Conservation (phyloP, 1,284 basidiomycete species). For the Pseudozyma thailandica region DNA sequence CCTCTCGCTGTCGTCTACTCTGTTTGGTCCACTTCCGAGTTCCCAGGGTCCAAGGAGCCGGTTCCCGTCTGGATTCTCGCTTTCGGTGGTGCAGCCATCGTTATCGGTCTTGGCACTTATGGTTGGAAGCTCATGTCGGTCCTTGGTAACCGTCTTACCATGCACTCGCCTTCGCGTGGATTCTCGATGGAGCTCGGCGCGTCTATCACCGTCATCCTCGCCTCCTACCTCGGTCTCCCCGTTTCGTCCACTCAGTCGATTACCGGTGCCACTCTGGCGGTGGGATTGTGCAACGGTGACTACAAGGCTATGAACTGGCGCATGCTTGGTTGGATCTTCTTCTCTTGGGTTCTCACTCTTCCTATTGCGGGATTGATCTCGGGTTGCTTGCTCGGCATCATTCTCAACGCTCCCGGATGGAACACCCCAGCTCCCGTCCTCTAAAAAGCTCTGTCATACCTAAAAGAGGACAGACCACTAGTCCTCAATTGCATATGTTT, state of each 20-base stretch:
- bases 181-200: conserved; percentile 54
- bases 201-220: conserved; percentile 38
- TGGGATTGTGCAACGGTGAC: conserved; percentile 39
- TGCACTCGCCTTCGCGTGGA: conserved; percentile 49
- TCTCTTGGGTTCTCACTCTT: conserved; percentile 47
- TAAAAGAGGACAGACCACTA: background rate
- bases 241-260: conserved; percentile 47
- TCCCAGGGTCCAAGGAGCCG: conserved; percentile 19
- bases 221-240: conserved; percentile 29
- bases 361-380: conserved; percentile 48
- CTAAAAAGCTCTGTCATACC: background rate
- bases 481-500: background rate
- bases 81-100: conserved; percentile 35
- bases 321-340: conserved; percentile 46
- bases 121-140: conserved; percentile 50
- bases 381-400: conserved; percentile 35
- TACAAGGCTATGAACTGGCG: conserved; percentile 41
- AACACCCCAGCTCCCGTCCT: conserved; percentile 33
- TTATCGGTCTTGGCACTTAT: conserved; percentile 44
- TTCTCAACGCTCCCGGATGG: conserved; percentile 50
- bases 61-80: conserved; percentile 51
- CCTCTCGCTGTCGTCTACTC: conserved; percentile 47
- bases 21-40: conserved; percentile 30
- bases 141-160: conserved; percentile 50
- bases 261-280: conserved; percentile 45